A percentile compares a stretch with the other conserved stretches of the same genome.
Evolutionary conservation across 108 stramenopile genomes (phyloP).

Genomic region (Aurantiochytrium sp.): DNA sequence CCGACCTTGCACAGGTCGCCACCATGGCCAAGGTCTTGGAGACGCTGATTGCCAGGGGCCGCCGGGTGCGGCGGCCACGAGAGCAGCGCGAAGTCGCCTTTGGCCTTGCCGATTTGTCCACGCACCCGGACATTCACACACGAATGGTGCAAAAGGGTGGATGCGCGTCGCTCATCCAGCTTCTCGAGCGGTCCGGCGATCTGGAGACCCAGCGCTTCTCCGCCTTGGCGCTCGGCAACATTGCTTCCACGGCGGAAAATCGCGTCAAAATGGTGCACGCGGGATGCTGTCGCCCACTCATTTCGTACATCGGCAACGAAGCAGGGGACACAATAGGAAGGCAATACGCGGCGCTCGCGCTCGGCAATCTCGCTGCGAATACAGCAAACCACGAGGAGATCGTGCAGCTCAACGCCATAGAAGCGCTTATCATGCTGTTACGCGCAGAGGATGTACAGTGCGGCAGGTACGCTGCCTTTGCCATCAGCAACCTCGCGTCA

Average conservation of each 20-base stretch:
- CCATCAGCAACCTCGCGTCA: constrained; percentile 69
- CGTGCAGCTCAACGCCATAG: constrained; percentile 56
- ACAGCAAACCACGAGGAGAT: constrained; percentile 70
- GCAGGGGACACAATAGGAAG: constrained; percentile 56
- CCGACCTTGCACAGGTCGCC: too few relatives aligned
- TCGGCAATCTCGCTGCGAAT: constrained; percentile 75
- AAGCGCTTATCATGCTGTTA: constrained; percentile 62
- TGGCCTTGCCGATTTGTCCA: constrained; percentile 73
- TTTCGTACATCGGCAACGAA: constrained; percentile 53
- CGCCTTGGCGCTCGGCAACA: constrained; percentile 73
- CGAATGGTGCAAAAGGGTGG: constrained; percentile 74
- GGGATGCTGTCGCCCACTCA: constrained; percentile 41
- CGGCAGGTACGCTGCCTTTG: constrained; percentile 71
- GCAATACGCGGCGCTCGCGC: constrained; percentile 73
- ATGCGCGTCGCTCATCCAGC: constrained; percentile 58
- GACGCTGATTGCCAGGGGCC: constrained; percentile 73
- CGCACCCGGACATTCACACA: constrained; percentile 61
- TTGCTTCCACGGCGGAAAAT: constrained; percentile 63
- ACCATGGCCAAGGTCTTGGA: constrained; percentile 73
- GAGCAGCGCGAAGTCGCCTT: constrained; percentile 80
- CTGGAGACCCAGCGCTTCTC: constrained; percentile 76
- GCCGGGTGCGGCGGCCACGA: constrained; percentile 61
- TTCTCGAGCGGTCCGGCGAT: constrained; percentile 60
- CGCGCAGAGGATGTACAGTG: constrained; percentile 61
- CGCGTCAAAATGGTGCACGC: constrained; percentile 62